phyloP scores from a whole-genome alignment of 805 yeast genomes.

The Limtongozyma cylindracea region DNA sequence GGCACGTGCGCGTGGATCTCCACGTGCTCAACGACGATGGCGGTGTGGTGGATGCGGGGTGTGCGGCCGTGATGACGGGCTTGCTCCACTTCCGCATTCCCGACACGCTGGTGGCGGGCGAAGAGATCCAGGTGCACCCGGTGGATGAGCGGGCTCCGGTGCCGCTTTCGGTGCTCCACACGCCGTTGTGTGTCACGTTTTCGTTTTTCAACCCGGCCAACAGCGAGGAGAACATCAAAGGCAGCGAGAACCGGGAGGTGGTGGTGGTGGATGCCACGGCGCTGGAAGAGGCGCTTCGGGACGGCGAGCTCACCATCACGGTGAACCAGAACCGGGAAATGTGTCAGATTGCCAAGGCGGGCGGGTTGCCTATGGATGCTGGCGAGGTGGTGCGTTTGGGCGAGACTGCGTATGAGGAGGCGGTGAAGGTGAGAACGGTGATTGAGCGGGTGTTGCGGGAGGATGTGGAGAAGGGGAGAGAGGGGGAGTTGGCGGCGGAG shows the following conservation, averaged over 20 bases:
- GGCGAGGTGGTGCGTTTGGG: conserved; percentile 40
- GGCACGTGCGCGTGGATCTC: conserved; percentile 79
- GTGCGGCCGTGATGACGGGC: conserved; percentile 77
- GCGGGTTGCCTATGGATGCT: conserved; percentile 71
- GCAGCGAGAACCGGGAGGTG: conserved; percentile 31
- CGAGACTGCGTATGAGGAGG: conserved; percentile 6
- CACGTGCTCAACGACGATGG: conserved; percentile 85
- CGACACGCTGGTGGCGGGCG: conserved; percentile 50
- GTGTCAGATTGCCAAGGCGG: conserved; percentile 76
- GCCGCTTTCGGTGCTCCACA: conserved; percentile 61
- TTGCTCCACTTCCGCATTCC: conserved; percentile 66
- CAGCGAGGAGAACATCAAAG: conserved; percentile 45
- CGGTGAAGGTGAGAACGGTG: no score
- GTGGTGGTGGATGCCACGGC: conserved; percentile 52
- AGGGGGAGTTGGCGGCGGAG: no score
- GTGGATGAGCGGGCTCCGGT: conserved; percentile 69
- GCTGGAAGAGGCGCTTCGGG: conserved; percentile 52
- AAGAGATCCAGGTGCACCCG: conserved; percentile 40
- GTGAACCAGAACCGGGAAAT: conserved; percentile 76
- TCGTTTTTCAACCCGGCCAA: conserved; percentile 55
- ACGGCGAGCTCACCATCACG: conserved; percentile 66
- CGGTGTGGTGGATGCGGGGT: conserved; percentile 72
- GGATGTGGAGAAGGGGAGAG: no score
- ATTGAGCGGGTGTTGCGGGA: no score
- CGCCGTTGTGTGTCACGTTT: conserved; percentile 76